phyloP scores from a whole-genome alignment of 2,329 filamentous ascomycete genomes.

The Arthrinium phaeospermum region DNA sequence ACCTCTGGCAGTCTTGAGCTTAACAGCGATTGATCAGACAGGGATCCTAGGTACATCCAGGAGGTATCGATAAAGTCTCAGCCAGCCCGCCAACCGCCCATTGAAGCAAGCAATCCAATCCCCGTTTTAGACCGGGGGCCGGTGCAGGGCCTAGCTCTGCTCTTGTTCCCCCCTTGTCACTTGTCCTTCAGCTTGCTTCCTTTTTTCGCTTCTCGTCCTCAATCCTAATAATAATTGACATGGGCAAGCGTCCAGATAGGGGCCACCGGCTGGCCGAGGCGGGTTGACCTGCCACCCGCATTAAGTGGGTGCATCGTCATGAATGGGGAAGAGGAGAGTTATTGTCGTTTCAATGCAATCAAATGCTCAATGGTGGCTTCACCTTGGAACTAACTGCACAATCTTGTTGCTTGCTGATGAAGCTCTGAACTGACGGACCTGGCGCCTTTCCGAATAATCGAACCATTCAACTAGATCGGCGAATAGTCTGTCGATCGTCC shows the following conservation, averaged over 20 bases:
- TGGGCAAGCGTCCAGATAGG: slow-evolving; percentile 11
- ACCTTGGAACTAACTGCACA: background rate
- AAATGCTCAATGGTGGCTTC: background rate
- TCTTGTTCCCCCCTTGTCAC: background rate
- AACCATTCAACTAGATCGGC: background rate
- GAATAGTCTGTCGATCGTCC: background rate
- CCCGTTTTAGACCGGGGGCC: slow-evolving; percentile 6
- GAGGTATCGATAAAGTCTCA: slow-evolving; percentile 14
- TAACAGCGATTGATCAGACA: background rate
- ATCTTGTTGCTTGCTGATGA: background rate
- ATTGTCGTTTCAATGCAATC: slow-evolving; percentile 9
- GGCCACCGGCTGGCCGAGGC: slow-evolving; percentile 21
- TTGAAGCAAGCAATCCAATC: background rate
- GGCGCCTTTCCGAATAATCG: background rate
- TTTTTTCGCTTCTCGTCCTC: background rate
- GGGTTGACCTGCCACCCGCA: slow-evolving; percentile 26
- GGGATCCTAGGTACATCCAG: background rate
- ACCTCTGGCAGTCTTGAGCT: background rate
- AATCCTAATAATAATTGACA: background rate
- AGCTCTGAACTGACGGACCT: background rate
- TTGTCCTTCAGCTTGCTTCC: background rate
- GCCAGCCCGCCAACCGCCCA: background rate
- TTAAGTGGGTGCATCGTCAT: slow-evolving; percentile 21
- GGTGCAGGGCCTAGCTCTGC: background rate
- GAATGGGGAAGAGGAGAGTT: slow-evolving; percentile 12